Conservation (phyloP, 371 early-diverging fungal genomes). For the Mucor racemosus region DNA sequence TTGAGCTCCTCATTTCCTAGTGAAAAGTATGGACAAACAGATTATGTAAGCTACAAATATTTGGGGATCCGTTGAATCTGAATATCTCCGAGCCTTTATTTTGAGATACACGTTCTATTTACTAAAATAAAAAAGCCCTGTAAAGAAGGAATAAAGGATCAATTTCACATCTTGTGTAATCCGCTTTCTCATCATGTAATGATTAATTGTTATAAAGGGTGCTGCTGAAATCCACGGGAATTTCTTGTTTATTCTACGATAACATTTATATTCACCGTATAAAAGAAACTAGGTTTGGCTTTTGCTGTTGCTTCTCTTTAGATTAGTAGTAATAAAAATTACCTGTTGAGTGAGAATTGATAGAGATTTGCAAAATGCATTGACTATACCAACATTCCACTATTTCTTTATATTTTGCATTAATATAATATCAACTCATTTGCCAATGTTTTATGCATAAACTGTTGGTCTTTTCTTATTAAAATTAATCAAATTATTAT, state of each 20-base stretch:
- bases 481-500: neutral
- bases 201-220: neutral
- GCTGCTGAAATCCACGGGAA: neutral
- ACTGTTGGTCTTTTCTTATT: too few relatives aligned
- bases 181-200: neutral
- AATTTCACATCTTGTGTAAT: constrained; percentile 1
- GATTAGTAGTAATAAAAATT: too few relatives aligned
- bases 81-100: neutral
- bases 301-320: neutral
- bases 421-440: neutral
- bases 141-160: constrained; percentile 1
- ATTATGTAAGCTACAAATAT: neutral
- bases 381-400: neutral
- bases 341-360: too few relatives aligned
- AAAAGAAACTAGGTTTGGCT: neutral
- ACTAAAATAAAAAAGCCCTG: neutral
- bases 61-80: neutral
- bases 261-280: too few relatives aligned
- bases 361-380: neutral
- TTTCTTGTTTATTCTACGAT: too few relatives aligned
- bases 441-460: neutral
- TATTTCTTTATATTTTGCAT: neutral
- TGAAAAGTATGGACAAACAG: neutral
- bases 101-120: neutral
- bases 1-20: neutral